Evolutionary conservation across 2,329 filamentous ascomycete species (phyloP), one percentile per base, ranked within the genome.

Genomic region (Cladosporium austrohemisphaericum): DNA sequence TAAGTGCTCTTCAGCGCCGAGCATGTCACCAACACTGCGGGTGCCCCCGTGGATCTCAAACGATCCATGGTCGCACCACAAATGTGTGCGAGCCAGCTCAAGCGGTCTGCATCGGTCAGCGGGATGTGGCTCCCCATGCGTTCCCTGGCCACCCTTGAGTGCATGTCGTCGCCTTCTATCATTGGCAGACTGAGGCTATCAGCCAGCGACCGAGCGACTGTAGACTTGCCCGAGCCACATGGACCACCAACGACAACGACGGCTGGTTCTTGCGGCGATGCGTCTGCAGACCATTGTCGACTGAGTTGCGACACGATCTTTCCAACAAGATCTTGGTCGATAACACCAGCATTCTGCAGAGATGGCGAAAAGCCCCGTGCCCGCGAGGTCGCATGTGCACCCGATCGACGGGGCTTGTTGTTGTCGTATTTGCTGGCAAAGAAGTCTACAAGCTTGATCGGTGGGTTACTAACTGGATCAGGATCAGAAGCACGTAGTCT

Each of bases 341-440:
- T 36, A 1, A 25, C 32, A n/a, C 43, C 53, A n/a, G 50, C 53
- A 5, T 50, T 51, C 23, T 36, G 0, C 63, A 67, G 40, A 7
- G 29, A 41, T 1, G 52, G 52, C 8, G 52, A 40, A 22, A 26
- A 37, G 9, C 35, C 20, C 25, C 36, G 47, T 0, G 67, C 64
- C 3, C 58, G 63, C 16, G 72, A 70, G 35, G 72, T 71, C 40
- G 75, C 72, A 53, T 80, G 80, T 57, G 78, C 52, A 1, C 80
- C 65, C 59, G 79, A 79, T 68, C 0, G 16, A 2, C 46, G n/a
- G 4, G 31, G 16, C n/a, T 45, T 14, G 20, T 52, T 26, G 13
- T 50, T 37, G 74, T 70, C 9, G 77, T 64, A 65, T 49, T 63
- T 65, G 16, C 54, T 47, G 8, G 54, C 54, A 33, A 62, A 65